These are phyloP conservation scores for Remersonia thermophila DNA, from an alignment of 2,329 filamentous ascomycete genomes.

Conservation along the genomic window DNA sequence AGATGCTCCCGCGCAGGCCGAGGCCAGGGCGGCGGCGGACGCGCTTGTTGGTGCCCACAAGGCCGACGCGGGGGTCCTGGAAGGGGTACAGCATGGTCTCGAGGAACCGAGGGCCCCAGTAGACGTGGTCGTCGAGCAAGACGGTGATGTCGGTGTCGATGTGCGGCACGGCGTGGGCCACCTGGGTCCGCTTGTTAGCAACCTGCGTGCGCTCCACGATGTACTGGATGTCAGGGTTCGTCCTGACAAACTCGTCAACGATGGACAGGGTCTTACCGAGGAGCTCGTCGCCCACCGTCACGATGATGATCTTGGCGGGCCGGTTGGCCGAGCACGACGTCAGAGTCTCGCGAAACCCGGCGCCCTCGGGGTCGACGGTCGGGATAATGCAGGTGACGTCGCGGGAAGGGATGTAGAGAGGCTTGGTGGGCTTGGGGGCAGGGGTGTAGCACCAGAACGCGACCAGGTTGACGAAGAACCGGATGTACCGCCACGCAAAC, in stretches of 20 bases:
- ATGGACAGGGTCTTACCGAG: slow-evolving; percentile 8
- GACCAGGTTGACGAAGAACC: slow-evolving; percentile 31
- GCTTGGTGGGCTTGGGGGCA: slow-evolving; percentile 17
- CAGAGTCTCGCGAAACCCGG: slow-evolving; percentile 31
- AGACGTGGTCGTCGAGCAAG: slow-evolving; percentile 40
- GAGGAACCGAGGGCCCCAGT: slow-evolving; percentile 34
- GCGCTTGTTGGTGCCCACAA: slow-evolving; percentile 45
- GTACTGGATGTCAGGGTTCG: slow-evolving; percentile 17
- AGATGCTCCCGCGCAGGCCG: slow-evolving; percentile 23
- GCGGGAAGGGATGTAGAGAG: slow-evolving; percentile 19
- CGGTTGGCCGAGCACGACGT: slow-evolving; percentile 26
- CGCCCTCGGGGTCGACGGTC: slow-evolving; percentile 32
- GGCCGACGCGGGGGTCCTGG: slow-evolving; percentile 33
- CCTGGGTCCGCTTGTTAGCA: slow-evolving; percentile 38
- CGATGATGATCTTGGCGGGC: slow-evolving; percentile 29
- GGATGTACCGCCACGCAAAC: slow-evolving; percentile 33
- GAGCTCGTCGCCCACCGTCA: slow-evolving; percentile 29
- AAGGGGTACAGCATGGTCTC: slow-evolving; percentile 30
- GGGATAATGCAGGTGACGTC: slow-evolving; percentile 42
- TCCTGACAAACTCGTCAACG: slow-evolving; percentile 5
- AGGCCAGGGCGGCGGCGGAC: slow-evolving; percentile 21
- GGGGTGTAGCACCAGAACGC: slow-evolving; percentile 30
- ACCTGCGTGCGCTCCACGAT: slow-evolving; percentile 21
- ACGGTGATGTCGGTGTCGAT: slow-evolving; percentile 31
- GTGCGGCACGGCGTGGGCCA: slow-evolving; percentile 27